These are phyloP conservation scores for Teunomyces pallodes DNA, from an alignment of 805 yeast genomes.

Conservation along the genomic window DNA sequence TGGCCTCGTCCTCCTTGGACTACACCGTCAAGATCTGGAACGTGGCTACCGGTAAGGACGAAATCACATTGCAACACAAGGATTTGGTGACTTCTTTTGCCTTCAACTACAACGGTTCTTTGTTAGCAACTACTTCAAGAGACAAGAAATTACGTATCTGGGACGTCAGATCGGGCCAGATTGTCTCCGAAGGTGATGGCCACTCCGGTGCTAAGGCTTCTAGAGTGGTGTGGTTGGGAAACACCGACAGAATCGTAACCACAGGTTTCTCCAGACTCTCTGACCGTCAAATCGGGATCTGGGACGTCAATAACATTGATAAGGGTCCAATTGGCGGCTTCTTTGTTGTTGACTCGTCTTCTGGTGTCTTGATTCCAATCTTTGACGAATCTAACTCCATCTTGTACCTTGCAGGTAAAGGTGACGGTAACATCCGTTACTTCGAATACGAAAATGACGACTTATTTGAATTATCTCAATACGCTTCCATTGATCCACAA, in stretches of 20 bases:
- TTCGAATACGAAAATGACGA: constrained; percentile 86
- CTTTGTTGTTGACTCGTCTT: constrained; percentile 79
- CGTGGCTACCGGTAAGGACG: constrained; percentile 67
- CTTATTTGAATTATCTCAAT: constrained; percentile 82
- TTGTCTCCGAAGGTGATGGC: constrained; percentile 81
- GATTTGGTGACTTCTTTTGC: constrained; percentile 92
- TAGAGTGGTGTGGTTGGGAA: constrained; percentile 88
- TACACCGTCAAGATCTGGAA: constrained; percentile 92
- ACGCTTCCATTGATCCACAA: constrained; percentile 86
- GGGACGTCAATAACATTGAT: constrained; percentile 76
- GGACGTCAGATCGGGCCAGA: constrained; percentile 76
- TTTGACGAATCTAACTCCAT: constrained; percentile 79
- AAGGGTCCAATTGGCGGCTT: constrained; percentile 90
- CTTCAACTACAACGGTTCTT: constrained; percentile 85
- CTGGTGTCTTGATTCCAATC: constrained; percentile 92
- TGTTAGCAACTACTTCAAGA: constrained; percentile 84
- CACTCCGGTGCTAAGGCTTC: constrained; percentile 92
- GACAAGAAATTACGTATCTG: constrained; percentile 89
- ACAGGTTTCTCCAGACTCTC: constrained; percentile 92
- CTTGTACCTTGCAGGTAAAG: constrained; percentile 91
- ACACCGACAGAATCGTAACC: constrained; percentile 78
- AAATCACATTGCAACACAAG: constrained; percentile 74
- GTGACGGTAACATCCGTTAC: constrained; percentile 96
- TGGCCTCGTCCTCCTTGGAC: constrained; percentile 90
- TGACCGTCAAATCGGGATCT: constrained; percentile 92